Evolutionary conservation across 306 rosid genomes (phyloP), one percentile per base, ranked within the genome.

Genomic region (Vigna hirtella): DNA sequence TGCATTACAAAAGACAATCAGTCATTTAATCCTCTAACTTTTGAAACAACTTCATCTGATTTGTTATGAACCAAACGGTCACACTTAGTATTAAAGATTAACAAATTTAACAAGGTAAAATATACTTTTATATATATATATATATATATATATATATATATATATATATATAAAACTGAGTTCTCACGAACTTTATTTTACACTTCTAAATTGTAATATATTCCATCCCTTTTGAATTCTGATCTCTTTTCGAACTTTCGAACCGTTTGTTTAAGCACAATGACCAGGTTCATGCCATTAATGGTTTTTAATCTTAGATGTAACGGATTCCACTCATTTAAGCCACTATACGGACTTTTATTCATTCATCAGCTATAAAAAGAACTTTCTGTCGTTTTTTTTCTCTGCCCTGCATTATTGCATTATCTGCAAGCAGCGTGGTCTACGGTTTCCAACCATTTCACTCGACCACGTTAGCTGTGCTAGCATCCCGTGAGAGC

Each of bases 211-310:
- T 42, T 77, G 0, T 4, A 30, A 30, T 30, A 38, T 51, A 70
- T 76, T 80, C 66, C 47, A 72, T 78, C 48, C 26, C 49, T 57
- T 77, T 55, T 57, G 56, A 71, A 71, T 71, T 64, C 82, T 76
- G 58, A 69, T 82, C 77, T 11, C 66, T 9, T 20, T 67, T 80
- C 65, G 66, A 58, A 79, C 67, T 79, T 77, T 85, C 77, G 74
- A 75, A 74, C 61, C 11, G 50, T 66, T 40, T 28, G 20, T 66
- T 67, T 79, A 45, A 47, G 36, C 63, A 72, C 55, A 49, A 76
- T 55, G 84, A 66, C 64, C 17, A 47, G 22, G 55, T 48, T 47
- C 58, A 55, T 38, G 80, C 16, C 77, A 81, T 67, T 58, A 61
- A 61, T 79, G 51, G 51, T 36, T 13, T 7, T 24, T 15, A 61